These are phyloP conservation scores for Jaapia argillacea DNA, from an alignment of 768 basidiomycete species.

Conservation along the genomic window DNA sequence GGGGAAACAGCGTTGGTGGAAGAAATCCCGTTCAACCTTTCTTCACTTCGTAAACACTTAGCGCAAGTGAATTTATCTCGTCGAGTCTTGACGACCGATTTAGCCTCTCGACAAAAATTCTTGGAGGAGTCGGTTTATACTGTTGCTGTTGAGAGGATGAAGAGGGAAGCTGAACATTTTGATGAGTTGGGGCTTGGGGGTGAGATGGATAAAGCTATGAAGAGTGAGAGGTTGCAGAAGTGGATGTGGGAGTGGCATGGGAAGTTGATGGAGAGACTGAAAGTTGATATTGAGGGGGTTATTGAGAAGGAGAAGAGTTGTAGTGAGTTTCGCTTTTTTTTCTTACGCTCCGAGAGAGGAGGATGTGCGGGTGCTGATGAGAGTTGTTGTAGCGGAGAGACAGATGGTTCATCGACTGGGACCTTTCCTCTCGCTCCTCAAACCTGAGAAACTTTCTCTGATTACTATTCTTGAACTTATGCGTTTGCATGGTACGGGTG, in stretches of 20 bases:
- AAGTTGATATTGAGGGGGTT: slow-evolving; percentile 40
- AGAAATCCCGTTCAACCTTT: slow-evolving; percentile 68
- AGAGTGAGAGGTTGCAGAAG: slow-evolving; percentile 41
- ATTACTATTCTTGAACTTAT: slow-evolving; percentile 87
- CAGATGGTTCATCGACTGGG: too few species aligned
- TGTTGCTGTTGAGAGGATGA: slow-evolving; percentile 62
- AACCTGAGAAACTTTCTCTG: slow-evolving; percentile 71
- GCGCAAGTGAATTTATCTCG: slow-evolving; percentile 52
- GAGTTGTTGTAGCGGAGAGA: slow-evolving; percentile 12
- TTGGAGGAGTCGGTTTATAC: slow-evolving; percentile 84
- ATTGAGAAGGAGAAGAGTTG: slow-evolving; percentile 28
- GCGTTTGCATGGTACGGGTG: slow-evolving; percentile 68
- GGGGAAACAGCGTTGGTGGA: slow-evolving; percentile 2
- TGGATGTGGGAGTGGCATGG: slow-evolving; percentile 89
- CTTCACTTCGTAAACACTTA: slow-evolving; percentile 61
- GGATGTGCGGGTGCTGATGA: background rate
- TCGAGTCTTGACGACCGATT: slow-evolving; percentile 52
- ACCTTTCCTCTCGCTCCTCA: slow-evolving; percentile 70
- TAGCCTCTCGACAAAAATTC: slow-evolving; percentile 66
- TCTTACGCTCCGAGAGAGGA: background rate
- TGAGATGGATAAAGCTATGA: slow-evolving; percentile 25
- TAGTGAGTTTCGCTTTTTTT: slow-evolving; percentile 9
- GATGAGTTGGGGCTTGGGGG: slow-evolving; percentile 42
- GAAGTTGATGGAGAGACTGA: slow-evolving; percentile 40
- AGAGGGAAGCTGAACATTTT: slow-evolving; percentile 51